These are phyloP conservation scores for Microbotryomycetes sp. DNA, from an alignment of 1,284 basidiomycete genomes.

Conservation along the genomic window DNA sequence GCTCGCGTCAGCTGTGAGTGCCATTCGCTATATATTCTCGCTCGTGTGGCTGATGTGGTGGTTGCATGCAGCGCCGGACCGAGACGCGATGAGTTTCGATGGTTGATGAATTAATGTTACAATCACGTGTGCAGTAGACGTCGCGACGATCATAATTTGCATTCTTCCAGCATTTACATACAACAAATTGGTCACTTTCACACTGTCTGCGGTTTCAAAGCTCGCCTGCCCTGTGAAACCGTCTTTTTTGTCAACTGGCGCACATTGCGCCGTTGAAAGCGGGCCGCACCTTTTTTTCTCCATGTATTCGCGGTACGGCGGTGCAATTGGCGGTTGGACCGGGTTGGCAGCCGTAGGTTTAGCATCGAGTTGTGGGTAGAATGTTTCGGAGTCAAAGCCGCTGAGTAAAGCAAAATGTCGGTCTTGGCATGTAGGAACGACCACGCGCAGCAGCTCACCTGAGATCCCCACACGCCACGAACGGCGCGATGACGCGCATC, in stretches of 20 bases:
- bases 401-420: neutral
- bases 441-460: conserved; percentile 22
- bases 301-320: conserved; percentile 33
- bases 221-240: neutral
- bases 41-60: neutral
- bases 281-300: conserved; percentile 10
- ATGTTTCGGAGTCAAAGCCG: conserved; percentile 35
- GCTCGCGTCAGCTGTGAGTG: conserved; percentile 28
- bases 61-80: conserved; percentile 6
- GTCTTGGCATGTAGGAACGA: neutral
- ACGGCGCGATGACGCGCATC: conserved; percentile 35
- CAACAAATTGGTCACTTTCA: too few relatives aligned
- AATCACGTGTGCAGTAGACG: too few relatives aligned
- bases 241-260: neutral
- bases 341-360: conserved; percentile 10
- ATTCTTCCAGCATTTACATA: too few relatives aligned
- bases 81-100: conserved; percentile 14
- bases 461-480: conserved; percentile 38
- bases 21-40: neutral
- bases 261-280: neutral
- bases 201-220: neutral
- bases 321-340: conserved; percentile 27
- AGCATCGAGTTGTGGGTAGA: conserved; percentile 20
- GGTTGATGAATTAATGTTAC: conserved; percentile 5
- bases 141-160: too few relatives aligned